phyloP scores from a whole-genome alignment of 2,329 filamentous ascomycete species.

The Esteya vermicola region DNA sequence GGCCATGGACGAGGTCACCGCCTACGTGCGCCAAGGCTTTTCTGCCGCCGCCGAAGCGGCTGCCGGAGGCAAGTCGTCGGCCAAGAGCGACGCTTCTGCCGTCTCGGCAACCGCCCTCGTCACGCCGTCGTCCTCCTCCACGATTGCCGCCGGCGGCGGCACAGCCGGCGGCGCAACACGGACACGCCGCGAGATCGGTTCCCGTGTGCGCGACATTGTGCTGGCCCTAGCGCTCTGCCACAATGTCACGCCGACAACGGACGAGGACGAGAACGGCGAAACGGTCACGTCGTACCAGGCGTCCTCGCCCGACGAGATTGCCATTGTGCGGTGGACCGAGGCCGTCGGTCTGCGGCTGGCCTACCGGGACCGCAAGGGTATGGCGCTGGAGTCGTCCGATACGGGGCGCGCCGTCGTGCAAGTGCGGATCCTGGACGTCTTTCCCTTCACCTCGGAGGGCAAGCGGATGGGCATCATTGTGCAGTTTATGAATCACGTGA shows the following conservation, averaged over 20 bases:
- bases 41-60: conserved; percentile 29
- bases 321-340: conserved; percentile 92
- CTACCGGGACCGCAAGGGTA: conserved; percentile 75
- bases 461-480: conserved; percentile 98
- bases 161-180: conserved; percentile 60
- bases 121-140: conserved; percentile 63
- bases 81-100: too few species aligned
- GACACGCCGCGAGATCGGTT: conserved; percentile 83
- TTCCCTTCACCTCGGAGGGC: conserved; percentile 94
- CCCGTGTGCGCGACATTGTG: conserved; percentile 83
- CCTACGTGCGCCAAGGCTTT: conserved; percentile 79
- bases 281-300: conserved; percentile 81
- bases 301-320: conserved; percentile 94
- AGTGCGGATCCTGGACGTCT: conserved; percentile 82
- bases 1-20: conserved; percentile 90
- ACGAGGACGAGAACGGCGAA: conserved; percentile 61
- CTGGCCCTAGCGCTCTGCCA: conserved; percentile 87
- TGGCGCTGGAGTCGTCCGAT: conserved; percentile 65
- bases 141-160: conserved; percentile 33
- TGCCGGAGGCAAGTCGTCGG: too few species aligned
- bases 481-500: conserved; percentile 44
- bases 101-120: conserved; percentile 37
- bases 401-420: conserved; percentile 63
- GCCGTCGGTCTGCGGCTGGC: conserved; percentile 74
- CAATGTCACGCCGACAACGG: conserved; percentile 85